A percentile compares a stretch with the other conserved stretches of the same genome.
These are phyloP conservation scores for Sicyos baderoa DNA, from an alignment of 306 rosid genomes.

Conservation along the genomic window DNA sequence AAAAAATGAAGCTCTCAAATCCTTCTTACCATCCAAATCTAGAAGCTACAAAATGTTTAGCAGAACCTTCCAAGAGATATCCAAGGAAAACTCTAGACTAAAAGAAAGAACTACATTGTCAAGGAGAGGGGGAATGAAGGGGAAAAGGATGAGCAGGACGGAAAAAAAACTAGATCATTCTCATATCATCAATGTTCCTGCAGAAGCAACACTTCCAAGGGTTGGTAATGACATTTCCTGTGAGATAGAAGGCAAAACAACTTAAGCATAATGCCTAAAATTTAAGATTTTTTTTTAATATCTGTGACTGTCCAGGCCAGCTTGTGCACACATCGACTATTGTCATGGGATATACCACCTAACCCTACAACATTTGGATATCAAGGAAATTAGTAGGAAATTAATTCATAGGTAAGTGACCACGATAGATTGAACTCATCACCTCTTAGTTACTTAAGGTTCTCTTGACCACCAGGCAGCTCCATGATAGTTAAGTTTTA, in stretches of 20 bases:
- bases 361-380: no score
- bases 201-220: constrained; percentile 6
- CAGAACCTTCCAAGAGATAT: not conserved
- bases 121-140: no score
- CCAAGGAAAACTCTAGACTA: not conserved
- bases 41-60: not conserved
- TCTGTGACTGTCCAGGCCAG: no score
- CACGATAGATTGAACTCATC: no score
- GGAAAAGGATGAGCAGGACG: no score
- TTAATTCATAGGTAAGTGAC: no score
- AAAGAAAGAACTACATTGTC: not conserved
- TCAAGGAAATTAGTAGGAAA: no score
- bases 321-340: no score
- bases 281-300: no score
- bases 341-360: no score
- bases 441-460: no score
- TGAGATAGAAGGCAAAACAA: not conserved
- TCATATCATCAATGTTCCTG: not conserved
- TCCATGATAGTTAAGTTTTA: not conserved
- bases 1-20: not conserved
- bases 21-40: not conserved
- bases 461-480: no score
- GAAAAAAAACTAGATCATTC: not conserved
- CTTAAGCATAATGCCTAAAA: not conserved
- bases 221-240: not conserved